phyloP scores from a whole-genome alignment of 2,329 filamentous ascomycete species.

The Cordyceps pruinosa region DNA sequence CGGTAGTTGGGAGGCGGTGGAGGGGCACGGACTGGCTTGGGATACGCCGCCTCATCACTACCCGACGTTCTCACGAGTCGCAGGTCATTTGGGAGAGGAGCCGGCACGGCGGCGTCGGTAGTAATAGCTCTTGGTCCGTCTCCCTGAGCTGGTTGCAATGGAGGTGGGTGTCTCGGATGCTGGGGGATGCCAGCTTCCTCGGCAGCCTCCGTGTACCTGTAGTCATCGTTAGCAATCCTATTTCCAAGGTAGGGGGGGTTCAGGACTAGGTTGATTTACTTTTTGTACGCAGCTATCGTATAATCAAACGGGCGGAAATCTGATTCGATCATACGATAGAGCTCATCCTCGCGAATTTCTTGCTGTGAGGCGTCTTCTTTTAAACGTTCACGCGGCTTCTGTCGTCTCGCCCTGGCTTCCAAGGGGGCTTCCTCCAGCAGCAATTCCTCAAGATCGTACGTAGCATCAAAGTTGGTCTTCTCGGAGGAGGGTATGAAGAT shows the following conservation, averaged over 20 bases:
- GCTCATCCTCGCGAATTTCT: constrained; percentile 88
- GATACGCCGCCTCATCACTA: constrained; percentile 3
- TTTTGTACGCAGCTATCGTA: constrained; percentile 70
- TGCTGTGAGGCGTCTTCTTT: constrained; percentile 93
- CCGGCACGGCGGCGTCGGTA: constrained; percentile 42
- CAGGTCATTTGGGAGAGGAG: constrained; percentile 23
- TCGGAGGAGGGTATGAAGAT: constrained; percentile 91
- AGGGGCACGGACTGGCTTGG: constrained; percentile 20
- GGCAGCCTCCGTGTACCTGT: constrained; percentile 10
- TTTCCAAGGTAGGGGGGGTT: not conserved
- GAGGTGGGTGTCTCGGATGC: not conserved
- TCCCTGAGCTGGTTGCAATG: constrained; percentile 6
- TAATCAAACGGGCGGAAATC: constrained; percentile 97
- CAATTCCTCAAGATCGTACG: constrained; percentile 92
- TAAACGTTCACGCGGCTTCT: constrained; percentile 86
- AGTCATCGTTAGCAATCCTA: not conserved
- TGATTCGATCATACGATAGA: constrained; percentile 88
- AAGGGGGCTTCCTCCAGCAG: constrained; percentile 89
- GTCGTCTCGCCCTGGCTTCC: constrained; percentile 83
- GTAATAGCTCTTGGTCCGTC: constrained; percentile 40
- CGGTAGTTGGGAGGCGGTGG: constrained; percentile 41
- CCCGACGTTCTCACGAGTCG: not conserved
- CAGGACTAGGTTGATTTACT: constrained; percentile 45
- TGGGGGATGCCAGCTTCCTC: constrained; percentile 3
- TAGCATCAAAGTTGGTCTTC: constrained; percentile 98